Percentiles rank a stretch among this genome's conserved stretches.
phyloP scores from a whole-genome alignment of 768 basidiomycete genomes.

The Lactifluus pinguis region DNA sequence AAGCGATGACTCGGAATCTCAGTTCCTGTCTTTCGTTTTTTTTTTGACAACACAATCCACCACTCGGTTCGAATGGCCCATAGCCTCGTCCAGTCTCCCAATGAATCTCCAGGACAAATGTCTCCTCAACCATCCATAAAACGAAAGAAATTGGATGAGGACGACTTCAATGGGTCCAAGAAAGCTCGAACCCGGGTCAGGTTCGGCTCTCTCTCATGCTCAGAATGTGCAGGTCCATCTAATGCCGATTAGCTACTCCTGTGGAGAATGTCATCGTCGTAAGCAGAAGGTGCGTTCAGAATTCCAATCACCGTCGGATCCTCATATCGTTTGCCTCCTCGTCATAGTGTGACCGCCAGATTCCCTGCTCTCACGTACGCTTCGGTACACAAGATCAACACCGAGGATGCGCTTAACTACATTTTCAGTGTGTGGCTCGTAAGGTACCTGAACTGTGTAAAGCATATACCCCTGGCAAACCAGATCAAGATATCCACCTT shows the following conservation, averaged over 20 bases:
- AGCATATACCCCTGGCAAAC: constrained; percentile 81
- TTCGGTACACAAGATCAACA: constrained; percentile 7
- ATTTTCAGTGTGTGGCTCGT: constrained; percentile 61
- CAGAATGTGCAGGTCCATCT: neutral
- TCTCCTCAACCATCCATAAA: constrained; percentile 32
- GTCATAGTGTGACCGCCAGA: constrained; percentile 71
- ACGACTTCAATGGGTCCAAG: constrained; percentile 39
- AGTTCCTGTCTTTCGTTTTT: neutral
- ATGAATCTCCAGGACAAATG: constrained; percentile 1
- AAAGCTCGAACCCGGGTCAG: constrained; percentile 69
- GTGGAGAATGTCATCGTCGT: constrained; percentile 79
- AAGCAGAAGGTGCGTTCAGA: constrained; percentile 63
- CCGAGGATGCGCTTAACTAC: constrained; percentile 14
- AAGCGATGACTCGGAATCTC: neutral
- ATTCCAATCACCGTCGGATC: constrained; percentile 11
- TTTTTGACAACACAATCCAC: neutral
- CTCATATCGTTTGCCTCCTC: constrained; percentile 4
- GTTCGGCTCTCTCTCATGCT: constrained; percentile 29
- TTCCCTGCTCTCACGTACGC: constrained; percentile 76
- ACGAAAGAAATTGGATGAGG: constrained; percentile 54
- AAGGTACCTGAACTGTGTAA: constrained; percentile 85
- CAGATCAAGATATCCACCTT: constrained; percentile 70
- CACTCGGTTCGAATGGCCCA: neutral
- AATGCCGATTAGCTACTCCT: constrained; percentile 52
- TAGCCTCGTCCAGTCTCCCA: neutral